Evolutionary conservation across 2,329 filamentous ascomycete species (phyloP), one percentile per base, ranked within the genome.

Genomic region (Aschersonia sp.): DNA sequence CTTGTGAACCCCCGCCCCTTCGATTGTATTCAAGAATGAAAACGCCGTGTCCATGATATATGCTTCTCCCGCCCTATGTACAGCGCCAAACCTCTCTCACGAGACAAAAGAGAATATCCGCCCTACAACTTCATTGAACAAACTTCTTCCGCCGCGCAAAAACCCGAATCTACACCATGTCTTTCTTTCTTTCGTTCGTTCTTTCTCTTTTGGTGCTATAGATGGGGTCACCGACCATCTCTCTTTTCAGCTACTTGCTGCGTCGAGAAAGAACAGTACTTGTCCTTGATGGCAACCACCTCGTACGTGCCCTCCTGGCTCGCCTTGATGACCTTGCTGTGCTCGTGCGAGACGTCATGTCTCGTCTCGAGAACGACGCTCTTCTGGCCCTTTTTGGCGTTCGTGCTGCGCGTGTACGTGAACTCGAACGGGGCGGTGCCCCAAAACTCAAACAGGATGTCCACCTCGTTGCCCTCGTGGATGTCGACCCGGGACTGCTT

Each of bases 391-490:
- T 82, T 87, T 50, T 76, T 83, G 47, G 81, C 81, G 61, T 95
- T 95, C 43, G 87, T 87, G 64, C 84, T 92, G 52, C 92, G 77
- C 22, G 88, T 97, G 63, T 94, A 97, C 49, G 90, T 96, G 61
- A 97, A 98, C 66, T 97, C 92, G 59, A 98, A 98, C 1, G 92
- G 92, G 52, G 92, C 88, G 5, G 86, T 89, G 49, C 94, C 92
- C 70, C 85, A 89, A 67, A 98, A 98, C 58, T 95, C 86, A 57
- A 98, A 97, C 6, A 87, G 69, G 46, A 98, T 88, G 60, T 96
- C 87, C 1, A 92, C 88, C 61, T 94, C 85, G 52, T 88, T 88
- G 55, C 92, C 92, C 69, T 98, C 90, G 63, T 97, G 94, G 52
- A 98, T 98, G 60, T 97, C 92, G 37, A 94, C 82, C 54, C 85